These are phyloP conservation scores for Phascolomyces articulosus DNA, from an alignment of 371 early-diverging fungal genomes.

Conservation along the genomic window DNA sequence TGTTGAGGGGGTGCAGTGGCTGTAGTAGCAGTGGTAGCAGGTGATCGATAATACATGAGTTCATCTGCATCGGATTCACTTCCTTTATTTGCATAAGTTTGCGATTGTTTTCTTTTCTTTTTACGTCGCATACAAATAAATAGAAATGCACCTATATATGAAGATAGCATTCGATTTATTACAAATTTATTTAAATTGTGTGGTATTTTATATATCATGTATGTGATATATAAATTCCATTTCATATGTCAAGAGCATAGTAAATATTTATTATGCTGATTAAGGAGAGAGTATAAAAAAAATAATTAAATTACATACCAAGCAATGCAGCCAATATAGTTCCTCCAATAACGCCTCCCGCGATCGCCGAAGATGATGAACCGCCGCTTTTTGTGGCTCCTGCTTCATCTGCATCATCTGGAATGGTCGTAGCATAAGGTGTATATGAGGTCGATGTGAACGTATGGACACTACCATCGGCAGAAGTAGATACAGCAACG, in stretches of 20 bases:
- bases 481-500: conserved; percentile 12
- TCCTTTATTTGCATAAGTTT: background rate
- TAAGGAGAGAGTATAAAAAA: background rate
- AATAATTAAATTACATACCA: conserved; percentile 6
- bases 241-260: too few relatives aligned
- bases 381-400: background rate
- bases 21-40: conserved; percentile 5
- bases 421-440: conserved; percentile 3
- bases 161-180: background rate
- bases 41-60: conserved; percentile 9
- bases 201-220: too few relatives aligned
- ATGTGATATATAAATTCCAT: background rate
- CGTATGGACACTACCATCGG: conserved; percentile 10
- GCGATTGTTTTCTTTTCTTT: background rate
- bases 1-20: background rate
- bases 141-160: background rate
- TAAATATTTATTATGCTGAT: background rate
- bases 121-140: conserved; percentile 10
- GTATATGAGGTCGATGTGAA: conserved; percentile 15
- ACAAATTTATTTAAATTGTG: too few relatives aligned
- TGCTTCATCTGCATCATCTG: background rate
- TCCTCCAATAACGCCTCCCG: conserved; percentile 13
- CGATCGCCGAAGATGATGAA: conserved; percentile 6
- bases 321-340: conserved; percentile 7
- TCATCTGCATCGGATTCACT: conserved; percentile 3